Conservation (phyloP, 768 basidiomycete species). For the Cystofilobasidium capitatum region DNA sequence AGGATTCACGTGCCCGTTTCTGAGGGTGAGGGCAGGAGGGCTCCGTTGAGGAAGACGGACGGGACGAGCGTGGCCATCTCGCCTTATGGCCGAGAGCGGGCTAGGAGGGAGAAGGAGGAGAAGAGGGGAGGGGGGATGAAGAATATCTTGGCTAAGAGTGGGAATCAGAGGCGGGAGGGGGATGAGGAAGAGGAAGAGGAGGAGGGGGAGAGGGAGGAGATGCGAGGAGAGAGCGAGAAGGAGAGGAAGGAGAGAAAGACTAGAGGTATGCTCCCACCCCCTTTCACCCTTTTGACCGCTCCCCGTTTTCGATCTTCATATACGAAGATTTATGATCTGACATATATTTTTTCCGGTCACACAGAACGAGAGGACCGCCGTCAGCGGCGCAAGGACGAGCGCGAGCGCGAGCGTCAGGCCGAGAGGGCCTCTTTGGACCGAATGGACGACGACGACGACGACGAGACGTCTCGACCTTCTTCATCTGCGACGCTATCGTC, state of each 20-base stretch:
- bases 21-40: neutral
- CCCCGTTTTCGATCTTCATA: neutral
- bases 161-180: neutral
- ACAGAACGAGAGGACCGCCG: neutral
- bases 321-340: neutral
- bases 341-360: neutral
- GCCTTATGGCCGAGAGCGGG: constrained; percentile 3
- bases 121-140: neutral
- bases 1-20: constrained; percentile 1
- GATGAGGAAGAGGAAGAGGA: neutral
- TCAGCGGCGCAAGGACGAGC: neutral
- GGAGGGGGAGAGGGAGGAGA: neutral
- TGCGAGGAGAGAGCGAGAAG: neutral
- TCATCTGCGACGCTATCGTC: neutral
- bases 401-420: neutral
- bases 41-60: neutral
- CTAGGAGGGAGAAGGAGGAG: neutral
- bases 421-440: no score
- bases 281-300: neutral
- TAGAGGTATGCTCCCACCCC: neutral
- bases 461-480: neutral
- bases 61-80: neutral
- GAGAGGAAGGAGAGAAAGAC: neutral
- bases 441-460: no score
- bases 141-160: neutral